These are phyloP conservation scores for Ceratocystis huliohia DNA, from an alignment of 2,329 filamentous ascomycete species.

Conservation along the genomic window DNA sequence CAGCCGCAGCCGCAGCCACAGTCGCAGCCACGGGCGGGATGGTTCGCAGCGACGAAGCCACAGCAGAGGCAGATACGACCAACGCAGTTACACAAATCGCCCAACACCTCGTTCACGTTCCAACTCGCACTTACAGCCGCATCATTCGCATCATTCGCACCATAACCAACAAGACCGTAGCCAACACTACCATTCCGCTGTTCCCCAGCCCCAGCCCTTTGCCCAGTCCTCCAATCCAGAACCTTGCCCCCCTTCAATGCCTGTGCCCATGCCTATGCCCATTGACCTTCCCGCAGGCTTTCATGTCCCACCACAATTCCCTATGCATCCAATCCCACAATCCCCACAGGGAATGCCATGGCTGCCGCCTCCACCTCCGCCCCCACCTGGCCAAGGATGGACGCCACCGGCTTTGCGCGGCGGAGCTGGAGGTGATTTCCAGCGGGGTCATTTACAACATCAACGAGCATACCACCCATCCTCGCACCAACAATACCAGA, in stretches of 20 bases:
- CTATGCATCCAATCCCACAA: constrained; percentile 28
- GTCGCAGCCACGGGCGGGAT: constrained; percentile 23
- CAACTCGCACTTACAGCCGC: constrained; percentile 22
- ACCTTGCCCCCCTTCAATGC: background rate
- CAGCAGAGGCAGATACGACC: background rate
- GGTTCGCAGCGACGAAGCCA: background rate
- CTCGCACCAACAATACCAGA: background rate
- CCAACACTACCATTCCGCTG: background rate
- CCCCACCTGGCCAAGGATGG: constrained; percentile 20
- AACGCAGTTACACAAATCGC: constrained; percentile 5
- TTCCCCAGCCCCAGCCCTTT: constrained; percentile 14
- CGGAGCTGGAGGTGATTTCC: constrained; percentile 5
- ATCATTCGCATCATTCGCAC: constrained; percentile 18
- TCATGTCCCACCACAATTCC: constrained; percentile 25
- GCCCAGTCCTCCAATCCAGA: background rate
- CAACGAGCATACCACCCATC: background rate
- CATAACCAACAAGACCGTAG: background rate
- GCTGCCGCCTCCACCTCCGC: constrained; percentile 24
- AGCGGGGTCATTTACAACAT: background rate
- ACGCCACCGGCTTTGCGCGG: background rate
- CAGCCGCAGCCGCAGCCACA: constrained; percentile 1
- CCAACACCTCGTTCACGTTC: constrained; percentile 23
- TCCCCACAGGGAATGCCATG: constrained; percentile 19
- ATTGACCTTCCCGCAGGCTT: constrained; percentile 21
- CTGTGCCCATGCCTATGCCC: background rate